phyloP scores from a whole-genome alignment of 2,329 filamentous ascomycete species.

The Hypoxylon sp. region DNA sequence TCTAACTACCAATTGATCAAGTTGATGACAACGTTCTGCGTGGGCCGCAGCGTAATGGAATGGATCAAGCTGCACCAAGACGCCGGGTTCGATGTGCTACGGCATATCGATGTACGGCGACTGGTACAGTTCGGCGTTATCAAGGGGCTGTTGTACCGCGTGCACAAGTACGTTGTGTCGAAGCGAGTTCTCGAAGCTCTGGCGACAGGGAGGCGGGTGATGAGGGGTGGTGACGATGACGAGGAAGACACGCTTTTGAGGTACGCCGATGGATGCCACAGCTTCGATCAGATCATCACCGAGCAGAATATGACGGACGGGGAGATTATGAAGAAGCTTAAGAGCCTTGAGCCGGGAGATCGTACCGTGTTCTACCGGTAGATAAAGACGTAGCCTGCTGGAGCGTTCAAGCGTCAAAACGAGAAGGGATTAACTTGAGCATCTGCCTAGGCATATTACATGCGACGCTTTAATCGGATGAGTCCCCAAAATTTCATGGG shows the following conservation, averaged over 20 bases:
- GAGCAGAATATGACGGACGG: constrained; percentile 79
- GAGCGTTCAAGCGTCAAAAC: neutral
- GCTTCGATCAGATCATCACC: constrained; percentile 86
- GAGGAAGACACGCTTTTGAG: constrained; percentile 65
- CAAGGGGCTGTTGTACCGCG: constrained; percentile 92
- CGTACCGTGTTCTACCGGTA: constrained; percentile 69
- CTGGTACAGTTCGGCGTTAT: constrained; percentile 97
- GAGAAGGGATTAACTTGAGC: neutral
- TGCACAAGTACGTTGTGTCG: constrained; percentile 89
- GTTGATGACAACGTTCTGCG: constrained; percentile 87
- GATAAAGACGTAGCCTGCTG: constrained; percentile 8
- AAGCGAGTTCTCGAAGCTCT: constrained; percentile 72
- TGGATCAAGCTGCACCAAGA: constrained; percentile 86
- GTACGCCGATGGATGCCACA: constrained; percentile 82
- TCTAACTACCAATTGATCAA: constrained; percentile 79
- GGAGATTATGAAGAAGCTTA: constrained; percentile 78
- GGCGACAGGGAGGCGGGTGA: constrained; percentile 66
- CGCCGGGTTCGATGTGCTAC: constrained; percentile 74
- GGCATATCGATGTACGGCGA: constrained; percentile 87
- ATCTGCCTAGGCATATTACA: too few relatives aligned
- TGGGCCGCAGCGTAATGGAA: constrained; percentile 86
- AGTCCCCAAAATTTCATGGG: neutral
- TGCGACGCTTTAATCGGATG: neutral
- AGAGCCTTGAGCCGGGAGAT: constrained; percentile 69
- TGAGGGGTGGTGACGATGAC: constrained; percentile 44